phyloP scores from a whole-genome alignment of 148 eudicot species.

The Fagopyrum esculentum region DNA sequence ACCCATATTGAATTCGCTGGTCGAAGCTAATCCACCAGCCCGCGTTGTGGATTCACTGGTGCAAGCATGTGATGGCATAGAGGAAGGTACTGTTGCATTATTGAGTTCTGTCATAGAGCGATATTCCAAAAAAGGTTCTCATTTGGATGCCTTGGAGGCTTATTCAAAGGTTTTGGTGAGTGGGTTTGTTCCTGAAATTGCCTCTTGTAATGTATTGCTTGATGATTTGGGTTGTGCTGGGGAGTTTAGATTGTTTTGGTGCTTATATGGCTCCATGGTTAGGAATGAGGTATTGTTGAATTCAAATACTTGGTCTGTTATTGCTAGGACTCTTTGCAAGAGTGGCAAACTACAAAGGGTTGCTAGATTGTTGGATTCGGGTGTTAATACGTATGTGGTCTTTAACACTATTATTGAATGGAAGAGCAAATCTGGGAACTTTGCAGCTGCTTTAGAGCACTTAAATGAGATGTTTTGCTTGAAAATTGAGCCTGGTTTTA shows the following conservation, averaged over 20 bases:
- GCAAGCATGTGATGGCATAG: constrained; percentile 35
- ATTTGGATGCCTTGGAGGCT: constrained; percentile 47
- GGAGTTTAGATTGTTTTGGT: constrained; percentile 48
- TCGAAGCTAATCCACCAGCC: constrained; percentile 38
- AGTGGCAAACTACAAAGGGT: constrained; percentile 54
- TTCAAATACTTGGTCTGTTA: constrained; percentile 45
- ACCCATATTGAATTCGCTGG: constrained; percentile 50
- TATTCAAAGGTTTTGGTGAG: constrained; percentile 22
- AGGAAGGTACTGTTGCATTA: constrained; percentile 26
- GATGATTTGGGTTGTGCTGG: constrained; percentile 30
- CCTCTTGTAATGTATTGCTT: constrained; percentile 54
- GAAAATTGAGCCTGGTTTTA: constrained; percentile 46
- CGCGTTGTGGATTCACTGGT: constrained; percentile 36
- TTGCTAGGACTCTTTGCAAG: constrained; percentile 49
- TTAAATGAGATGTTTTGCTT: constrained; percentile 39
- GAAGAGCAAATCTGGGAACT: constrained; percentile 51
- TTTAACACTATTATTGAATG: constrained; percentile 52
- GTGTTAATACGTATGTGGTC: constrained; percentile 33
- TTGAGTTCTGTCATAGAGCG: constrained; percentile 53
- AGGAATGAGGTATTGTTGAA: constrained; percentile 41
- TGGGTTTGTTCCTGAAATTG: constrained; percentile 36
- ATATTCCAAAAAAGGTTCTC: constrained; percentile 47
- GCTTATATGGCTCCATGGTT: constrained; percentile 58
- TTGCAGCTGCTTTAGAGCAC: constrained; percentile 45
- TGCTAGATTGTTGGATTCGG: constrained; percentile 43